Percentiles rank a stretch among this genome's conserved stretches.
phyloP scores from a whole-genome alignment of 192 early-diverging fungal genomes.

The Cetraspora pellucida region DNA sequence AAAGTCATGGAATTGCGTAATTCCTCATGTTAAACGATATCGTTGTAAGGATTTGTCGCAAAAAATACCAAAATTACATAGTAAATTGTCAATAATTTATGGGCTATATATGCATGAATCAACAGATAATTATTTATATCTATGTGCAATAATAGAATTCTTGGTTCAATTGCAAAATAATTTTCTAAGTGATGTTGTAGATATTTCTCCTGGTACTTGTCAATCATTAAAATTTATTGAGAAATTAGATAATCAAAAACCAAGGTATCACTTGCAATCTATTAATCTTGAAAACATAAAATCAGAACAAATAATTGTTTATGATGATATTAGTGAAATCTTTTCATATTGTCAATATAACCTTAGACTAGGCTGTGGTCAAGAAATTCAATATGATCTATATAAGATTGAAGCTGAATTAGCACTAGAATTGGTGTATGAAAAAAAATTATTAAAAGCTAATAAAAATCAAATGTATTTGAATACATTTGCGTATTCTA shows the following conservation, averaged over 20 bases:
- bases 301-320: neutral
- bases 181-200: constrained; percentile 20
- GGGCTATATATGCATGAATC: neutral
- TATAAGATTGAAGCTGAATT: constrained; percentile 26
- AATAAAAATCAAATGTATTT: neutral
- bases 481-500: neutral
- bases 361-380: neutral
- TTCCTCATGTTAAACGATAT: constrained; percentile 17
- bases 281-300: constrained; percentile 6
- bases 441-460: constrained; percentile 16
- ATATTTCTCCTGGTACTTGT: neutral
- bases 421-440: neutral
- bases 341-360: constrained; percentile 18
- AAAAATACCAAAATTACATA: neutral
- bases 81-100: neutral
- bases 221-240: constrained; percentile 5
- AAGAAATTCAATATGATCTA: constrained; percentile 17
- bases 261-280: neutral
- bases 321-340: constrained; percentile 4
- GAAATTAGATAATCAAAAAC: neutral
- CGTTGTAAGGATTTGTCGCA: constrained; percentile 28
- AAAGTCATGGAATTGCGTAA: constrained; percentile 27
- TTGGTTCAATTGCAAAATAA: constrained; percentile 29
- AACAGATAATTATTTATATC: constrained; percentile 4
- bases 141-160: constrained; percentile 25